A percentile compares a stretch with the other conserved stretches of the same genome.
Conservation (phyloP, 2,329 filamentous ascomycete species). For the Coleophoma cylindrospora region DNA sequence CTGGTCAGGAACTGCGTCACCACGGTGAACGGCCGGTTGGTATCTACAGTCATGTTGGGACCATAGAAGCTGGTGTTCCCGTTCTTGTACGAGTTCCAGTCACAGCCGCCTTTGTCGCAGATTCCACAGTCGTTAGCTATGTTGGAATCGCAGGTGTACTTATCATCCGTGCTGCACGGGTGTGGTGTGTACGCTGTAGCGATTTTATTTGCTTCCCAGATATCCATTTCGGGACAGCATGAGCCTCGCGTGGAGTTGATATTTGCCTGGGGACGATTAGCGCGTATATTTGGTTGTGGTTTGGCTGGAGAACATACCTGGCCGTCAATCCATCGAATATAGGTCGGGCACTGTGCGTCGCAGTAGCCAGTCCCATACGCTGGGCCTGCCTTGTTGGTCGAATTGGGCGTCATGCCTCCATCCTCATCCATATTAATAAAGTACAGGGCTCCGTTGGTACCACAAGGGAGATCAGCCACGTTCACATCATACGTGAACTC, state of each 20-base stretch:
- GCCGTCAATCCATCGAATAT: conserved; percentile 31
- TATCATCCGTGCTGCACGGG: conserved; percentile 34
- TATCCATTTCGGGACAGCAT: conserved; percentile 63
- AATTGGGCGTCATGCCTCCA: conserved; percentile 41
- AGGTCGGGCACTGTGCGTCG: conserved; percentile 48
- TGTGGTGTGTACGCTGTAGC: conserved; percentile 54
- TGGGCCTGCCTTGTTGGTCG: conserved; percentile 46
- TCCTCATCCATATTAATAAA: conserved; percentile 58
- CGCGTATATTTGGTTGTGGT: conserved; percentile 14
- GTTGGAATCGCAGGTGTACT: background rate
- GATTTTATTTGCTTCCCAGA: conserved; percentile 57
- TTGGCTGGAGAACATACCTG: conserved; percentile 31
- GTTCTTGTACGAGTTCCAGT: conserved; percentile 54
- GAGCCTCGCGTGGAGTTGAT: conserved; percentile 43
- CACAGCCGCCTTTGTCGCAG: conserved; percentile 55
- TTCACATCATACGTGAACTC: conserved; percentile 71
- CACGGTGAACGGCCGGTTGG: conserved; percentile 46
- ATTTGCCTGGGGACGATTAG: conserved; percentile 35
- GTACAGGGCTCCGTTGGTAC: conserved; percentile 67
- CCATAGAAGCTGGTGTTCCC: conserved; percentile 52
- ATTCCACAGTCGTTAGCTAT: conserved; percentile 28
- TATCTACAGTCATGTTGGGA: conserved; percentile 44
- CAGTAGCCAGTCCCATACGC: conserved; percentile 59
- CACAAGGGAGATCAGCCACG: conserved; percentile 60
- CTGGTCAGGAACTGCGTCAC: conserved; percentile 53